Conservation (phyloP, 306 rosid genomes). For the Prinsepia uniflora region DNA sequence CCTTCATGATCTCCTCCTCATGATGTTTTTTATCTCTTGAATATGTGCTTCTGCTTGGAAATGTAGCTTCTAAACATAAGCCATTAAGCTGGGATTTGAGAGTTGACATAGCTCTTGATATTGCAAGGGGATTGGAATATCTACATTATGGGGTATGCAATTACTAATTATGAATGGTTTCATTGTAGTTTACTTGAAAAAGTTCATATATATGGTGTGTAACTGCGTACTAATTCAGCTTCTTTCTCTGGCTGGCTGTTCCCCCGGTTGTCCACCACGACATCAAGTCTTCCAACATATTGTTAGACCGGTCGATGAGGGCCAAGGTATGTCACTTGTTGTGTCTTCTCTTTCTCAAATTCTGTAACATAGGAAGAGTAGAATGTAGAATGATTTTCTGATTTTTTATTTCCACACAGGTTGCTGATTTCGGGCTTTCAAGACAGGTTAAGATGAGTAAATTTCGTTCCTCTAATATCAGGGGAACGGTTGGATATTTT, state of each 20-base stretch:
- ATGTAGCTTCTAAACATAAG: slow-evolving; percentile 6
- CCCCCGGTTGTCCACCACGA: slow-evolving; percentile 19
- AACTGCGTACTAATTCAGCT: slow-evolving; percentile 2
- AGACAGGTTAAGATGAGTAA: slow-evolving; percentile 1
- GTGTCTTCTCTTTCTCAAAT: no score
- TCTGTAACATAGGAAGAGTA: no score
- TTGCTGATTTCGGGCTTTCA: slow-evolving; percentile 25
- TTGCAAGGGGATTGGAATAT: slow-evolving; percentile 21
- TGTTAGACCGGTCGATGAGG: slow-evolving; percentile 8
- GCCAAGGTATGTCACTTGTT: background rate
- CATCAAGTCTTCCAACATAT: slow-evolving; percentile 22
- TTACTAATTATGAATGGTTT: background rate
- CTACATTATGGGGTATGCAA: slow-evolving; percentile 13
- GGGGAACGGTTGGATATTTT: slow-evolving; percentile 16
- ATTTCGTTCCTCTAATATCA: slow-evolving; percentile 10
- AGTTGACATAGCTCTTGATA: slow-evolving; percentile 16
- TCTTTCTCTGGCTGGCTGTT: slow-evolving; percentile 10
- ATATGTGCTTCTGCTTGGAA: background rate
- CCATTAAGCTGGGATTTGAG: slow-evolving; percentile 25
- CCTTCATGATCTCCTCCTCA: no score
- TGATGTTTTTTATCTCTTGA: no score
- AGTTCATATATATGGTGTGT: background rate
- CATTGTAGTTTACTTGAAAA: background rate
- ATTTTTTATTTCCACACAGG: background rate
- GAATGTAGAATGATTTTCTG: no score